phyloP scores from a whole-genome alignment of 148 eudicot species.

The Cornus controversa region DNA sequence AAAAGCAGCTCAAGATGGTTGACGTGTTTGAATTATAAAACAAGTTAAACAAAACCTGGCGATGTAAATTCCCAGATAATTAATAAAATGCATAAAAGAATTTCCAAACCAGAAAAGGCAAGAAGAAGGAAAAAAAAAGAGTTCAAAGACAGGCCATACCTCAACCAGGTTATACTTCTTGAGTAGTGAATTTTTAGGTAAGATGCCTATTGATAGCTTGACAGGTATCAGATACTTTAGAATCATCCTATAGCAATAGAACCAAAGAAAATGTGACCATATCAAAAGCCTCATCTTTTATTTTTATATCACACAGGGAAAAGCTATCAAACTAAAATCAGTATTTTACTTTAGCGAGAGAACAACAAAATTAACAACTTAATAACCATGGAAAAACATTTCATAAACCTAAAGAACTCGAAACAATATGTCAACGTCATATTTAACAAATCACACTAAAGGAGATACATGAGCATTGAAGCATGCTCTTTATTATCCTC shows the following conservation, averaged over 20 bases:
- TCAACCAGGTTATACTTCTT: conserved; percentile 75
- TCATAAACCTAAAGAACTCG: neutral
- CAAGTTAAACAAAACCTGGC: neutral
- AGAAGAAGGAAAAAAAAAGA: neutral
- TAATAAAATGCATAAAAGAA: neutral
- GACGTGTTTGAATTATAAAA: neutral
- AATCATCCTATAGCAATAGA: conserved; percentile 70
- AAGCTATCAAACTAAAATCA: neutral
- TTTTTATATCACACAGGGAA: neutral
- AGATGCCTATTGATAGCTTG: conserved; percentile 90
- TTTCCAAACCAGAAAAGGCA: neutral
- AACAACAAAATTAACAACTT: neutral
- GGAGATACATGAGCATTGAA: neutral
- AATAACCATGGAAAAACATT: neutral
- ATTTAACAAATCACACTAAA: neutral
- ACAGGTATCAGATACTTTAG: conserved; percentile 96
- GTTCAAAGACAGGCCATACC: conserved; percentile 36
- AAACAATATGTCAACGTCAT: neutral
- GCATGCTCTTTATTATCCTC: neutral
- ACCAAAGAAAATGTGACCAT: conserved; percentile 3
- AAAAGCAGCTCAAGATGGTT: neutral
- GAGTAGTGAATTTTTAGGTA: conserved; percentile 63
- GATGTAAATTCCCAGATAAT: neutral
- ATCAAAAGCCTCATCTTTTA: neutral
- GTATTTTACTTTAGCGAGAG: neutral